Evolutionary conservation across 192 early-diverging fungal species (phyloP).

Genomic region (Gaertneriomyces sp.): DNA sequence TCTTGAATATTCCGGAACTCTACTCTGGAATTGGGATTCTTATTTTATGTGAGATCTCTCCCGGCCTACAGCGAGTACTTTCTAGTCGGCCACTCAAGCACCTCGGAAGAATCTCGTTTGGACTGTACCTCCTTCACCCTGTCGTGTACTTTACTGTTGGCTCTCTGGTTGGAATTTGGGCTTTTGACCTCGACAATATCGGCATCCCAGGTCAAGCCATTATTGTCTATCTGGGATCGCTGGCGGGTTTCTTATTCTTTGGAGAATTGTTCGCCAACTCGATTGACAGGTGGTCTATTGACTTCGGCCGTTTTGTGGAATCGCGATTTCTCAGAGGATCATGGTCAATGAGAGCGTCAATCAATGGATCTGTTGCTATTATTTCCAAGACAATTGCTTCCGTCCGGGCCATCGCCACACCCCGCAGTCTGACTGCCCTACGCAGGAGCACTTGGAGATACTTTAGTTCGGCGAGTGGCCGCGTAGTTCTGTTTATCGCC

Average conservation of each 20-base stretch:
- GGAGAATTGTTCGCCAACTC: background rate
- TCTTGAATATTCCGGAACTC: background rate
- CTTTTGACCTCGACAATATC: background rate
- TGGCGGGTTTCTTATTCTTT: background rate
- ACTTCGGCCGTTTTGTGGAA: constrained; percentile 2
- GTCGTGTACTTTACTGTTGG: background rate
- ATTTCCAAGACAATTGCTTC: too few species aligned
- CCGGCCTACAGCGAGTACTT: background rate
- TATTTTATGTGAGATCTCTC: background rate
- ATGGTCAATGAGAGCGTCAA: background rate
- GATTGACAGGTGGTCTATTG: background rate
- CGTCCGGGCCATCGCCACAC: too few species aligned
- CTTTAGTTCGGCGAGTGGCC: too few species aligned
- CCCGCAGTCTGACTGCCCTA: too few species aligned
- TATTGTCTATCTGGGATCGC: background rate
- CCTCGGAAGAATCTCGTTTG: background rate
- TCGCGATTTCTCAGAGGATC: background rate
- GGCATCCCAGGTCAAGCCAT: background rate
- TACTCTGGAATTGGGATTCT: background rate
- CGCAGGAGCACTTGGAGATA: too few species aligned
- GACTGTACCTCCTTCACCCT: constrained; percentile 3
- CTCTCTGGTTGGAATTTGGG: background rate
- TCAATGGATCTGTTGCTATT: background rate
- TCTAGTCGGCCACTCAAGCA: background rate
- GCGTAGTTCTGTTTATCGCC: too few species aligned